A percentile compares a stretch with the other conserved stretches of the same genome.
These are phyloP conservation scores for Potentilla sterilis DNA, from an alignment of 306 rosid species.

Conservation along the genomic window DNA sequence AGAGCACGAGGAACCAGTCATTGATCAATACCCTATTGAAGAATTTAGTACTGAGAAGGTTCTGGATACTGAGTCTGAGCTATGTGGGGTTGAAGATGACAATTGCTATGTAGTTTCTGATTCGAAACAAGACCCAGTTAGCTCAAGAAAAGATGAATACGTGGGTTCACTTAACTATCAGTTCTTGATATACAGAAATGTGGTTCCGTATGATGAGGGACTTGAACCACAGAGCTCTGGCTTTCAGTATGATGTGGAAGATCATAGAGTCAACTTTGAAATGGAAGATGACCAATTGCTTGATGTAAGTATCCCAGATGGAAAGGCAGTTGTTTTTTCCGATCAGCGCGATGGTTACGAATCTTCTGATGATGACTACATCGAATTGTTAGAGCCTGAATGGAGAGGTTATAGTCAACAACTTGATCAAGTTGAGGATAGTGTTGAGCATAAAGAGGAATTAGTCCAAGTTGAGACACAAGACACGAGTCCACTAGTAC, in stretches of 20 bases:
- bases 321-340: neutral
- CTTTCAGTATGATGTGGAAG: conserved; percentile 13
- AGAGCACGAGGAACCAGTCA: neutral
- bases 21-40: neutral
- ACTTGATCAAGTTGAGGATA: conserved; percentile 10
- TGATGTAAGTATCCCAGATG: conserved; percentile 2
- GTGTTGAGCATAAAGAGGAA: conserved; percentile 16
- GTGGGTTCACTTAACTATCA: conserved; percentile 32
- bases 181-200: conserved; percentile 31
- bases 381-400: conserved; percentile 43
- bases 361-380: conserved; percentile 36
- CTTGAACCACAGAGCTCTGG: conserved; percentile 28
- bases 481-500: neutral
- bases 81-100: conserved; percentile 36
- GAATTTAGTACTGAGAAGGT: neutral
- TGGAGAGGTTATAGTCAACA: neutral
- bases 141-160: conserved; percentile 30
- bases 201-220: conserved; percentile 9
- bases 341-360: neutral
- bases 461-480: conserved; percentile 18
- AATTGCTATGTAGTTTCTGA: conserved; percentile 33
- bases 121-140: conserved; percentile 41
- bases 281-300: conserved; percentile 5
- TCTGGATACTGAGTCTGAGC: conserved; percentile 13
- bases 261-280: neutral